These are phyloP conservation scores for Stentor roeselii DNA, from an alignment of 73 alveolate species.

Conservation along the genomic window DNA sequence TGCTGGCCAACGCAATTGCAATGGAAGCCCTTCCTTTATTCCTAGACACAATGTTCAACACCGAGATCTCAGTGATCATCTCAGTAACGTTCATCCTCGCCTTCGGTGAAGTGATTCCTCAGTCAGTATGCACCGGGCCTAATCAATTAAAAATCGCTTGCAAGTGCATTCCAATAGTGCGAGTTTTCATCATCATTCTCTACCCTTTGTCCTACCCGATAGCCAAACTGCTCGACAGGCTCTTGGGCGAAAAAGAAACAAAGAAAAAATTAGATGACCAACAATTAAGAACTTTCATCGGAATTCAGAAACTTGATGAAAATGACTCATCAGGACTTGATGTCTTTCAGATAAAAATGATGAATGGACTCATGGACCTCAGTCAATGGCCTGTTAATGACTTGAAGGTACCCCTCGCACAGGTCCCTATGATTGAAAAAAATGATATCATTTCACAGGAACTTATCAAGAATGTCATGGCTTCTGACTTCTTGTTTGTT, in stretches of 20 bases:
- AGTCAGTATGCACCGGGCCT: conserved; percentile 97
- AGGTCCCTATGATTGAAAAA: too few species aligned
- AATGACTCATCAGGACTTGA: too few species aligned
- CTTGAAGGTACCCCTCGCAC: too few species aligned
- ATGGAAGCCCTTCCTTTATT: conserved; percentile 94
- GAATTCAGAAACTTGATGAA: not conserved
- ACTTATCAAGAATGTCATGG: too few species aligned
- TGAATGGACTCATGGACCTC: too few species aligned
- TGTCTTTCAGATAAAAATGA: too few species aligned
- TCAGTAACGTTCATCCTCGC: conserved; percentile 82
- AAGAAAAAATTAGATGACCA: not conserved
- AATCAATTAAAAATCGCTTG: conserved; percentile 88
- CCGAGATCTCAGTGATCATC: conserved; percentile 81
- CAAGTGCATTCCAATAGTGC: conserved; percentile 76
- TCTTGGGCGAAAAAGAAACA: conserved; percentile 38
- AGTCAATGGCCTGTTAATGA: too few species aligned
- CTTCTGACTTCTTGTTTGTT: too few species aligned
- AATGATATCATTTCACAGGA: too few species aligned
- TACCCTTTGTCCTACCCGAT: conserved; percentile 58
- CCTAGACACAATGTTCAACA: conserved; percentile 83
- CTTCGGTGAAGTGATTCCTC: conserved; percentile 97
- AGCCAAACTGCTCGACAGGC: conserved; percentile 49
- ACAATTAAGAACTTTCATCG: not conserved
- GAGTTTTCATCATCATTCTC: conserved; percentile 38
- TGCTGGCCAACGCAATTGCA: conserved; percentile 93